Evolutionary conservation across 2,329 filamentous ascomycete genomes (phyloP).

Genomic region (Trichoderma harzianum): DNA sequence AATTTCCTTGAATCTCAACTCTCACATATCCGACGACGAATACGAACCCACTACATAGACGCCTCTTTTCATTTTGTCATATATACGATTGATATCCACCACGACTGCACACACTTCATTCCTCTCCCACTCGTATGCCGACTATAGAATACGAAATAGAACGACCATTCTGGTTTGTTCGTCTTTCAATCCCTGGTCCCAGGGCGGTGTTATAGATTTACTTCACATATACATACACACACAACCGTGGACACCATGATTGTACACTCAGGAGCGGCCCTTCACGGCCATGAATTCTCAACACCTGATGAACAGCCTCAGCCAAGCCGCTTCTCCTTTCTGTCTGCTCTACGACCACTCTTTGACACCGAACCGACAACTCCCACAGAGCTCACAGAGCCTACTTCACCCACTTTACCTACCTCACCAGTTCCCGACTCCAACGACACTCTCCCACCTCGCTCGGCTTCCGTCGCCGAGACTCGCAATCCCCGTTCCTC

Average conservation of each 20-base stretch:
- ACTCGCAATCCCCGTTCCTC: slow-evolving; percentile 3
- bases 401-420: neutral
- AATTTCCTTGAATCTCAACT: slow-evolving; percentile 2
- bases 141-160: neutral
- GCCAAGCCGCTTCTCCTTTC: slow-evolving; percentile 37
- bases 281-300: slow-evolving; percentile 60
- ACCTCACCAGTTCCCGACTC: slow-evolving; percentile 1
- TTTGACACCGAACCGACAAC: slow-evolving; percentile 28
- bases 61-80: neutral
- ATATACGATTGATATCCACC: neutral
- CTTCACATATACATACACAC: neutral
- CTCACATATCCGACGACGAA: slow-evolving; percentile 11
- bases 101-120: neutral
- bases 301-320: slow-evolving; percentile 33
- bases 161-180: slow-evolving; percentile 5
- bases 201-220: neutral
- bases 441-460: neutral
- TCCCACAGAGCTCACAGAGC: neutral
- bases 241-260: slow-evolving; percentile 44
- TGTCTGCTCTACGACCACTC: slow-evolving; percentile 41
- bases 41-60: slow-evolving; percentile 13
- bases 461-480: slow-evolving; percentile 8
- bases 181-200: neutral
- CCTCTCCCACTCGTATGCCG: neutral
- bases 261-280: slow-evolving; percentile 55